Percentiles rank a stretch among this genome's conserved stretches.
Conservation (phyloP, 345 rosid species). For the Schrenkiella parvula region DNA sequence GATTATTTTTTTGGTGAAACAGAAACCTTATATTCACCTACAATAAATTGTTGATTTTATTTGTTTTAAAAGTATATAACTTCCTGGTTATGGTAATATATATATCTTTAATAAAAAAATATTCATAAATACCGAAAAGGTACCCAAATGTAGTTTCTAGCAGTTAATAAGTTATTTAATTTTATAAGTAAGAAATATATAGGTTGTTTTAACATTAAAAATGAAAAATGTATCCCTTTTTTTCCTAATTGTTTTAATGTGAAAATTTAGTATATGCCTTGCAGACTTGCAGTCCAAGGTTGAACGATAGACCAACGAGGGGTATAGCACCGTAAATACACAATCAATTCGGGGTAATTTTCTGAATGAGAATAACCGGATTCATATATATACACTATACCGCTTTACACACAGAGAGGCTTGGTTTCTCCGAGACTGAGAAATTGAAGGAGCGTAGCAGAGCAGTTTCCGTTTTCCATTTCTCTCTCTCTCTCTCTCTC, state of each 20-base stretch:
- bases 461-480: slow-evolving; percentile 68
- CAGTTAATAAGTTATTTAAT: neutral
- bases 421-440: slow-evolving; percentile 24
- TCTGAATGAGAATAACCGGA: neutral
- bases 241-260: neutral
- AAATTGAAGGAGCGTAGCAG: slow-evolving; percentile 45
- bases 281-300: slow-evolving; percentile 17
- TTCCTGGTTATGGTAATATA: neutral
- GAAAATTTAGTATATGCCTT: neutral
- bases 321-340: neutral
- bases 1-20: no score
- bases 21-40: neutral
- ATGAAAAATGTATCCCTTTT: neutral
- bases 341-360: neutral
- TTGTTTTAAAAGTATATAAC: no score
- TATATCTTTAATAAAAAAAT: neutral
- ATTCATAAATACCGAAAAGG: neutral
- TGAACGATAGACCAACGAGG: neutral
- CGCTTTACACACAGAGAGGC: neutral
- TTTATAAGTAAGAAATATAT: neutral
- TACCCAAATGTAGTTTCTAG: neutral
- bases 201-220: neutral
- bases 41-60: neutral
- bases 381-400: neutral
- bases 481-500: slow-evolving; percentile 7